phyloP scores from a whole-genome alignment of 495 filamentous ascomycete species.

The Melanomma pulvis-pyrius region DNA sequence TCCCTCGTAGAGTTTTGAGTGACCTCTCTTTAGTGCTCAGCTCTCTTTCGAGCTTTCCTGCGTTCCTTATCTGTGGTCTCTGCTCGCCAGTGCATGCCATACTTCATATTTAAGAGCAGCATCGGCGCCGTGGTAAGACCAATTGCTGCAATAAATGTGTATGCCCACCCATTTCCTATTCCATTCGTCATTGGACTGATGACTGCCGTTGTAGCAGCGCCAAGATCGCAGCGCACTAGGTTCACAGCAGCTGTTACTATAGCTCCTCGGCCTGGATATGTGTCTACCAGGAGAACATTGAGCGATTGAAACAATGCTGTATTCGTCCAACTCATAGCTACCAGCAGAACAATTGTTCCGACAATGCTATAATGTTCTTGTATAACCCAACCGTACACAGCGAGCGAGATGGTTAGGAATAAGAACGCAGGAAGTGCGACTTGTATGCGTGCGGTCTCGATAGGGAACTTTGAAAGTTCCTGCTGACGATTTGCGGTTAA shows the following conservation, averaged over 20 bases:
- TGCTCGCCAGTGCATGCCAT: too few relatives aligned
- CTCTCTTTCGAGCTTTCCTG: too few relatives aligned
- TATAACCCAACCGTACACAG: conserved; percentile 37
- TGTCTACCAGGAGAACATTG: conserved; percentile 42
- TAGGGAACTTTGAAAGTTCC: conserved; percentile 41
- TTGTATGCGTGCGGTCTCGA: conserved; percentile 36
- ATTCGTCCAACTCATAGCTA: conserved; percentile 29
- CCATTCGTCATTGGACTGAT: conserved; percentile 39
- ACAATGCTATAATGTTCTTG: conserved; percentile 29
- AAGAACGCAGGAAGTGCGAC: conserved; percentile 37
- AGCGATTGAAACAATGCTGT: too few relatives aligned
- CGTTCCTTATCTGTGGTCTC: too few relatives aligned
- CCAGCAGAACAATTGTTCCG: conserved; percentile 32
- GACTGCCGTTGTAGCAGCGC: conserved; percentile 37
- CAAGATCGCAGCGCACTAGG: conserved; percentile 43
- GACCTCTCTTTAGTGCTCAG: too few relatives aligned
- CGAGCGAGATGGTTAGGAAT: neutral
- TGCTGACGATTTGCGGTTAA: conserved; percentile 49
- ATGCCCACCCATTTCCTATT: conserved; percentile 44
- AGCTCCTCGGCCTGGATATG: conserved; percentile 39
- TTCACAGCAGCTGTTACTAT: conserved; percentile 43
- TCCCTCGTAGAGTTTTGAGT: too few relatives aligned
- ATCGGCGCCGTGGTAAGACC: too few relatives aligned
- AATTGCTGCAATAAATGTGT: too few relatives aligned
- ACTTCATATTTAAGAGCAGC: too few relatives aligned